These are phyloP conservation scores for Monotropa hypopitys DNA, from an alignment of 179 eudicot genomes.

Conservation along the genomic window DNA sequence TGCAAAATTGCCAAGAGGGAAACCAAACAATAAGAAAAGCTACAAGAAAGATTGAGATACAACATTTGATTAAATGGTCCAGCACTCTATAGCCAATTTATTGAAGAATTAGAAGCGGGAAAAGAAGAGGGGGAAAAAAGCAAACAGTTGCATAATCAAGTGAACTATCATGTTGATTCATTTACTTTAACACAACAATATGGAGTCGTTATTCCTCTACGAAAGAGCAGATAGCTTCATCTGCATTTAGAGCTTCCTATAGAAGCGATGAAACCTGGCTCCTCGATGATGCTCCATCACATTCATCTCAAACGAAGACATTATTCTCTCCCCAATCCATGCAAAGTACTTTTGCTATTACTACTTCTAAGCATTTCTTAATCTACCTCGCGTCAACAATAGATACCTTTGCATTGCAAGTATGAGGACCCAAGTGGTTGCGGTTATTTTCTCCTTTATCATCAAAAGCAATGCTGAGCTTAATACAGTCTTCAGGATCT, in stretches of 20 bases:
- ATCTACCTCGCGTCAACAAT: constrained; percentile 15
- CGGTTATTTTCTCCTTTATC: constrained; percentile 78
- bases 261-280: constrained; percentile 4
- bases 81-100: neutral
- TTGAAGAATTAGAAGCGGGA: neutral
- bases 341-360: neutral
- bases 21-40: neutral
- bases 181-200: neutral
- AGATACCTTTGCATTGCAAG: constrained; percentile 49
- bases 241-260: neutral
- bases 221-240: neutral
- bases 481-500: constrained; percentile 73
- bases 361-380: constrained; percentile 29
- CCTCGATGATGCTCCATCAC: neutral
- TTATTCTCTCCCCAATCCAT: neutral
- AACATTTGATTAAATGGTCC: neutral
- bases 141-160: neutral
- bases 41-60: neutral
- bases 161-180: neutral
- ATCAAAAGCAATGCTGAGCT: constrained; percentile 80
- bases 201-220: neutral
- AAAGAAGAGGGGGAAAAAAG: neutral
- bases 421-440: constrained; percentile 64
- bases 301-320: neutral
- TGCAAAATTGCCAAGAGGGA: neutral